Evolutionary conservation across 2,329 filamentous ascomycete genomes (phyloP), one percentile per base, ranked within the genome.

Genomic region (Didymella pinodella): DNA sequence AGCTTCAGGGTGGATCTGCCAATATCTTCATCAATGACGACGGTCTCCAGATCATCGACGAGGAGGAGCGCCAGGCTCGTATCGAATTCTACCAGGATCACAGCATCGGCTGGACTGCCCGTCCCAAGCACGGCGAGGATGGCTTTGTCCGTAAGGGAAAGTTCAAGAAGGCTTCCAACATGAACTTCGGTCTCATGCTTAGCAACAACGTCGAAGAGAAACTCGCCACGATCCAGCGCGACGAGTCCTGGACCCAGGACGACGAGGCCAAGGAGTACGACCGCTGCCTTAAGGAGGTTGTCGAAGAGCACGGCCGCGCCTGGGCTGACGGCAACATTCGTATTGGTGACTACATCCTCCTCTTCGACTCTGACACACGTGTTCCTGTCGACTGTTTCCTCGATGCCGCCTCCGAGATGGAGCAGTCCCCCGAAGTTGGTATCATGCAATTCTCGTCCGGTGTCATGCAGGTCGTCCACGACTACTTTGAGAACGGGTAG

Each of bases 311-410:
- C 61, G 88, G 88, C 36, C 85, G 88, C 28, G 90, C 89, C 18
- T 91, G 88, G 89, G 91, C 91, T 32, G 90, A 92, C 73, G 91
- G 91, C 61, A 92, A 95, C 76, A 89, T 95, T 66, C 90, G 91
- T 54, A 82, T 95, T 34, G 91, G 91, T 57, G 91, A 94, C 77
- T 93, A 92, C 75, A 90, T 93, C 61, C 79, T 90, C 43, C 79
- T 92, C 58, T 89, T 62, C 53, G 90, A 92, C 78, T 92, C 90
- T 1, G 90, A 93, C 75, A 93, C 90, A 29, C 89, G 90, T 76
- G 90, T 92, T 2, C 90, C 90, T 0, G 79, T 84, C 43, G 90
- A 92, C 74, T 93, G 90, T 71, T 82, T 93, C 59, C 82, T 93
- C 8, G 90, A 92, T 72, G 89, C 89, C 47, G 88, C 90, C 28